These are phyloP conservation scores for Aspergillus bertholletiae DNA, from an alignment of 495 filamentous ascomycete genomes.

Conservation along the genomic window DNA sequence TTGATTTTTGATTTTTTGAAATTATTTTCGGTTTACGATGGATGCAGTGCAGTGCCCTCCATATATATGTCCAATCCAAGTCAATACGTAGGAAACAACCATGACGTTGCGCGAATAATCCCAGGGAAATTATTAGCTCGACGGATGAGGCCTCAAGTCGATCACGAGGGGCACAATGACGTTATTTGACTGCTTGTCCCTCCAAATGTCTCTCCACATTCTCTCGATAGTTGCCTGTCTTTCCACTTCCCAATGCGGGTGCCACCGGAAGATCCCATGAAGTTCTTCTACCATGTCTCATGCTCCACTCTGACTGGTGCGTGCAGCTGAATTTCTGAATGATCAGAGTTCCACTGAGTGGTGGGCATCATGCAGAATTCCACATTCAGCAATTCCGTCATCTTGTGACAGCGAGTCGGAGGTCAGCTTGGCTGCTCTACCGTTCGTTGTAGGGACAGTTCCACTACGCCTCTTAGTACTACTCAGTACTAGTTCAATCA, in stretches of 20 bases:
- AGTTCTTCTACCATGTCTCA: background rate
- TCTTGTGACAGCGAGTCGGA: background rate
- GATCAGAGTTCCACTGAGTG: background rate
- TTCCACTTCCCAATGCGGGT: background rate
- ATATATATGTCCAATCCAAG: too few relatives aligned
- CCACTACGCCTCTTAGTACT: background rate
- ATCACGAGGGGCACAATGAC: constrained; percentile 8
- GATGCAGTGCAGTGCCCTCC: too few relatives aligned
- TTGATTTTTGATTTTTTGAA: too few relatives aligned
- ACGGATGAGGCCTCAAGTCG: background rate
- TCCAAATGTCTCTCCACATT: background rate
- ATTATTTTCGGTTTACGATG: too few relatives aligned
- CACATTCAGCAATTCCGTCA: background rate
- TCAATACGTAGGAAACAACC: background rate
- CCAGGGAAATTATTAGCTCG: too few relatives aligned
- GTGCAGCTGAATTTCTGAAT: background rate
- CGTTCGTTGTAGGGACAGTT: background rate
- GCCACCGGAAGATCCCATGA: background rate
- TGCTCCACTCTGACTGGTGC: background rate
- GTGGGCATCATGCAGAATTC: background rate
- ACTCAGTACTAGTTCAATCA: too few relatives aligned
- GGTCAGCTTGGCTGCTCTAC: background rate
- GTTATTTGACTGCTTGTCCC: background rate
- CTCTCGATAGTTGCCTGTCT: background rate
- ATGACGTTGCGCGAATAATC: constrained; percentile 1